A percentile compares a stretch with the other conserved stretches of the same genome.
Evolutionary conservation across 1,284 basidiomycete species (phyloP).

Genomic region (Marasmius tenuissimus): DNA sequence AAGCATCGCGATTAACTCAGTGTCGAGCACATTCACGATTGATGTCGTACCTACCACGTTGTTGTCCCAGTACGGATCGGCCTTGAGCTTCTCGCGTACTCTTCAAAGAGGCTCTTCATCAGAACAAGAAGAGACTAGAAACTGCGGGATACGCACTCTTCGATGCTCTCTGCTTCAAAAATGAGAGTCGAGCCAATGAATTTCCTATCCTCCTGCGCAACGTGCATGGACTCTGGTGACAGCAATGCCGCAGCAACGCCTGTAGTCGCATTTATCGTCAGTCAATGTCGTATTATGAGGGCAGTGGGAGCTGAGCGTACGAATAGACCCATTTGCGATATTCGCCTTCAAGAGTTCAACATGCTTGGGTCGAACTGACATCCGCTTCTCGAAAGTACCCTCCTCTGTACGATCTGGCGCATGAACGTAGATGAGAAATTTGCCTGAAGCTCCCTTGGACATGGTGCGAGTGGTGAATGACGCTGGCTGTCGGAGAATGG

Average conservation of each 20-base stretch:
- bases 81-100: conserved; percentile 46
- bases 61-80: conserved; percentile 55
- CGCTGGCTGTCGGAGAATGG: not conserved
- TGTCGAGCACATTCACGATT: not conserved
- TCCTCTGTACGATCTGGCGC: conserved; percentile 38
- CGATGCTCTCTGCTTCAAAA: conserved; percentile 36
- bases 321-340: conserved; percentile 42
- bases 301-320: conserved; percentile 27
- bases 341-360: conserved; percentile 38
- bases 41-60: conserved; percentile 46
- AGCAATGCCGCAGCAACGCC: conserved; percentile 38
- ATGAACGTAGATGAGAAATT: conserved; percentile 23
- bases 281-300: not conserved
- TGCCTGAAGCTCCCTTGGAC: conserved; percentile 2
- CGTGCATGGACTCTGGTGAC: conserved; percentile 36
- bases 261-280: conserved; percentile 13
- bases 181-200: conserved; percentile 43
- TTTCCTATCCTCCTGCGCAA: conserved; percentile 35
- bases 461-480: not conserved
- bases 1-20: not conserved
- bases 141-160: conserved; percentile 31
- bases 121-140: conserved; percentile 24
- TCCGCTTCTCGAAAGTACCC: conserved; percentile 45
- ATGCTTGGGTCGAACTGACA: conserved; percentile 47
- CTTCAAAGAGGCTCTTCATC: conserved; percentile 49